These are phyloP conservation scores for Neolentinus lepideus DNA, from an alignment of 1,284 basidiomycete species.

Conservation along the genomic window DNA sequence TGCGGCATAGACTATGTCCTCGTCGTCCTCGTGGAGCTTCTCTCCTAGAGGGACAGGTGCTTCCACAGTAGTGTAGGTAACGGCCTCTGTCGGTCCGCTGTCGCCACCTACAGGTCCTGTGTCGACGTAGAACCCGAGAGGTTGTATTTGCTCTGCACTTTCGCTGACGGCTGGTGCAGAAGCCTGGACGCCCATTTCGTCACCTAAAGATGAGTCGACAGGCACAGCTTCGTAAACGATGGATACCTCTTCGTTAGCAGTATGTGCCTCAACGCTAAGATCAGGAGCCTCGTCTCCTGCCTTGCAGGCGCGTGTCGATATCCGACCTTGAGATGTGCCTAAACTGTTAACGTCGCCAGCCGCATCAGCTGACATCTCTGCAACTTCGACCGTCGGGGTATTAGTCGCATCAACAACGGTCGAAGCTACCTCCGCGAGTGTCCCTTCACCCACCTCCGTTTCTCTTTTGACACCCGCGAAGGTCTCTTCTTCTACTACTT, in stretches of 20 bases:
- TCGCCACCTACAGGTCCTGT: slow-evolving; percentile 14
- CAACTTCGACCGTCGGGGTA: too few species aligned
- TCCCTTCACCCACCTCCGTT: neutral
- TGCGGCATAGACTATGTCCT: slow-evolving; percentile 33
- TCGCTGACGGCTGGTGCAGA: neutral
- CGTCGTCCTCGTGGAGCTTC: slow-evolving; percentile 23
- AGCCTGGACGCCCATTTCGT: neutral
- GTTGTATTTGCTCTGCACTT: neutral
- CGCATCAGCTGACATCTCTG: neutral
- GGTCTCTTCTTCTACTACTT: slow-evolving; percentile 24
- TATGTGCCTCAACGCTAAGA: slow-evolving; percentile 10
- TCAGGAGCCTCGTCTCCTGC: slow-evolving; percentile 8
- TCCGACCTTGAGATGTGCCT: slow-evolving; percentile 37
- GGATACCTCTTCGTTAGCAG: slow-evolving; percentile 5
- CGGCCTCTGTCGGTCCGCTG: neutral
- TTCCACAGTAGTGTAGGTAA: neutral
- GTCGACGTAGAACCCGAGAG: slow-evolving; percentile 1
- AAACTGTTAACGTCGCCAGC: slow-evolving; percentile 44
- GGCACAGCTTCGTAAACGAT: too few species aligned
- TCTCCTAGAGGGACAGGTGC: slow-evolving; percentile 4
- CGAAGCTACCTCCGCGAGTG: too few species aligned
- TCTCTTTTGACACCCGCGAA: slow-evolving; percentile 32
- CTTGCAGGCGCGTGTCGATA: slow-evolving; percentile 25
- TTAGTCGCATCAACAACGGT: too few species aligned
- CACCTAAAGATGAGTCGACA: neutral